Conservation (phyloP, 345 rosid genomes). For the Ailanthus altissimus region DNA sequence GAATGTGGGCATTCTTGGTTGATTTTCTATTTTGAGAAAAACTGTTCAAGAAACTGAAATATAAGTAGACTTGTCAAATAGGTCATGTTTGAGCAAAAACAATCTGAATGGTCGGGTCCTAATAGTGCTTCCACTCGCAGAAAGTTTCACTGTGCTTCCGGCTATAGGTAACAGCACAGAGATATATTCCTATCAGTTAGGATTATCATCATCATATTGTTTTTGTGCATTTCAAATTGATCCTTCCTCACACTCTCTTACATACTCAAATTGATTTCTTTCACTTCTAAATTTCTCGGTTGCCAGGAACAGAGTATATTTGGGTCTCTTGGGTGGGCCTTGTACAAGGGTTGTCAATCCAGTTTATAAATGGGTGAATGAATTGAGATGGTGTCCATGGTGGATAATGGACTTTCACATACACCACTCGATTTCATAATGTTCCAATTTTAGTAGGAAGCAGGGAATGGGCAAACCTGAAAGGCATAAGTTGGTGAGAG, state of each 20-base stretch:
- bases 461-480: neutral
- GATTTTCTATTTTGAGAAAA: neutral
- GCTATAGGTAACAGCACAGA: no score
- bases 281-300: no score
- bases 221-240: no score
- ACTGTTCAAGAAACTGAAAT: neutral
- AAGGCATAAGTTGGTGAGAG: slow-evolving; percentile 1
- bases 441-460: neutral
- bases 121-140: neutral
- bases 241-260: no score
- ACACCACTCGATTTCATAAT: neutral
- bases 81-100: neutral
- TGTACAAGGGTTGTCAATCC: no score
- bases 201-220: no score
- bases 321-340: no score
- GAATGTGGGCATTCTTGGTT: slow-evolving; percentile 1
- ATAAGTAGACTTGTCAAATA: neutral
- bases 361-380: no score
- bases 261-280: no score
- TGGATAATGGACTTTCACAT: neutral
- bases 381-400: no score
- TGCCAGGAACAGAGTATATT: no score
- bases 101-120: neutral
- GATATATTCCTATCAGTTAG: no score
- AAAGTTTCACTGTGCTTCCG: neutral